A percentile compares a stretch with the other conserved stretches of the same genome.
These are phyloP conservation scores for Trichocomaceae sp. DNA, from an alignment of 2,329 filamentous ascomycete genomes.

Conservation along the genomic window DNA sequence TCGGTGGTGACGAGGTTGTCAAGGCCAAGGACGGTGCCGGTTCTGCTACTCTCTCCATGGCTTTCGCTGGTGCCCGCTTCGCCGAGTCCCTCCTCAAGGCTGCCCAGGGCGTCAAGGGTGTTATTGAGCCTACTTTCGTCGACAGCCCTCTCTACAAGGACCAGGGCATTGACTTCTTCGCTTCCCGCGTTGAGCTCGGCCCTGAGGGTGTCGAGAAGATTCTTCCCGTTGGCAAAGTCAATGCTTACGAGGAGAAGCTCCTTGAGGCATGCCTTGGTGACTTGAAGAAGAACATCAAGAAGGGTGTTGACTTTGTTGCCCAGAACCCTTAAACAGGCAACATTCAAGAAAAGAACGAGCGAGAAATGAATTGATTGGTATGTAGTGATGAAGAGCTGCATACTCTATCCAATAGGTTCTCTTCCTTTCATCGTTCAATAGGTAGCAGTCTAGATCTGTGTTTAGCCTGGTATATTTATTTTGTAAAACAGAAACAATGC, in stretches of 20 bases:
- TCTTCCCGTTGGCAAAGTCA: constrained; percentile 75
- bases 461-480: background rate
- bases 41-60: constrained; percentile 97
- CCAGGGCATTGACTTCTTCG: constrained; percentile 95
- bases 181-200: constrained; percentile 89
- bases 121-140: constrained; percentile 93
- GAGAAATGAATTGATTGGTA: background rate
- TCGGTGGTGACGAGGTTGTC: constrained; percentile 98
- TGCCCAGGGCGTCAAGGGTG: constrained; percentile 84
- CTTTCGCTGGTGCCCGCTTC: constrained; percentile 79
- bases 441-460: background rate
- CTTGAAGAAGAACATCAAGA: constrained; percentile 73
- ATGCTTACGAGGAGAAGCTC: constrained; percentile 80
- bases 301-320: constrained; percentile 67
- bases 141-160: constrained; percentile 98
- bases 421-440: background rate
- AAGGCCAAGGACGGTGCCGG: constrained; percentile 98
- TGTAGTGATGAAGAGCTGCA: constrained; percentile 10
- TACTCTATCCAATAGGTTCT: background rate
- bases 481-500: background rate
- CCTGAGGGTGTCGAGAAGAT: constrained; percentile 95
- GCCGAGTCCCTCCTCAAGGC: constrained; percentile 93
- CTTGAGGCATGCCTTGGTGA: constrained; percentile 73
- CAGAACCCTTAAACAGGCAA: constrained; percentile 44
- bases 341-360: background rate